Conservation (phyloP, 768 basidiomycete genomes). For the Artomyces pyxidatus region DNA sequence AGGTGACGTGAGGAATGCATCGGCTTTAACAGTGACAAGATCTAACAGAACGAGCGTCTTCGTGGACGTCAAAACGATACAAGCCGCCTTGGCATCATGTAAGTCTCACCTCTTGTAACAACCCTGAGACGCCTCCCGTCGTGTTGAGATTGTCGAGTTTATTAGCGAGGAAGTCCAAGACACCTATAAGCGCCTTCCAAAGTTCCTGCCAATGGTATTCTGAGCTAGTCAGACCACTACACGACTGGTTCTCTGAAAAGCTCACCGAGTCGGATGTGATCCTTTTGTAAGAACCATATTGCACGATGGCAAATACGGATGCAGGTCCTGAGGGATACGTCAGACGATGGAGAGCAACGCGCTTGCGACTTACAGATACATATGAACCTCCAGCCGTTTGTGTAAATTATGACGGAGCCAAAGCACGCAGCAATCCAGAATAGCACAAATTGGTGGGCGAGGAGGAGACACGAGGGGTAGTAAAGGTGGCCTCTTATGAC, state of each 20-base stretch:
- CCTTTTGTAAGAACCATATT: conserved; percentile 49
- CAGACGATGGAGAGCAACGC: background rate
- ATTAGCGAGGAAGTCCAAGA: conserved; percentile 48
- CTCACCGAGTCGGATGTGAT: conserved; percentile 47
- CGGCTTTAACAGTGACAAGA: conserved; percentile 41
- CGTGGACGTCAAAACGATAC: background rate
- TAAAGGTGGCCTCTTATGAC: conserved; percentile 39
- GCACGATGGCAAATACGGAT: conserved; percentile 46
- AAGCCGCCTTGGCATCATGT: no score
- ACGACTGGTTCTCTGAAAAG: background rate
- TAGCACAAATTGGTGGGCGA: conserved; percentile 43
- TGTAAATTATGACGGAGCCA: conserved; percentile 69
- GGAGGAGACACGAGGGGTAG: conserved; percentile 33
- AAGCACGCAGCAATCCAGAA: conserved; percentile 61
- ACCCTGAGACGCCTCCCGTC: conserved; percentile 42
- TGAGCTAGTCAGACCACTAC: conserved; percentile 18
- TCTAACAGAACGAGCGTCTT: conserved; percentile 50
- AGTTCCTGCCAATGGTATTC: conserved; percentile 62
- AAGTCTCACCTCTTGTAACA: conserved; percentile 47
- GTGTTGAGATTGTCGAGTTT: conserved; percentile 46
- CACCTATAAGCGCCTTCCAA: conserved; percentile 48
- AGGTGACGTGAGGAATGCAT: conserved; percentile 46
- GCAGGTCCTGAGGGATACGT: conserved; percentile 36
- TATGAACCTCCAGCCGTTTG: conserved; percentile 46
- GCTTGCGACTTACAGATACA: conserved; percentile 40